Conservation (phyloP, 208 protist species). For the Acanthamoeba triangularis region DNA sequence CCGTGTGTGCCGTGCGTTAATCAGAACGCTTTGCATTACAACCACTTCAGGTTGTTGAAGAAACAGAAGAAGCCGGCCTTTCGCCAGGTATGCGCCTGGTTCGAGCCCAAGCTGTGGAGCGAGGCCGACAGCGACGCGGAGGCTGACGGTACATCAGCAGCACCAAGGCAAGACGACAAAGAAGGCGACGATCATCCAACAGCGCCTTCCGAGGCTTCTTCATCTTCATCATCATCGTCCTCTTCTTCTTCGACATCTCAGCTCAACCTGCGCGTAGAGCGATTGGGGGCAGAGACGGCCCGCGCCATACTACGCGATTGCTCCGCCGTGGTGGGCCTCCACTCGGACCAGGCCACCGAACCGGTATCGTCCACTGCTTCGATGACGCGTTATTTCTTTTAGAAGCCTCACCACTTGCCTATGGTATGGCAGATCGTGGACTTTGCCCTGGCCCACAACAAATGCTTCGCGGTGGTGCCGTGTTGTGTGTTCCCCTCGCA, state of each 20-base stretch:
- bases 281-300: not conserved
- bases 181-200: not conserved
- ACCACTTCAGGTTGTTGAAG: not conserved
- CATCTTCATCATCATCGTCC: not conserved
- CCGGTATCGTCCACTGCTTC: not conserved
- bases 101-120: conserved; percentile 13
- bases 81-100: conserved; percentile 5
- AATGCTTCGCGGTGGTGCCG: conserved; percentile 57
- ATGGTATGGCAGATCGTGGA: conserved; percentile 50
- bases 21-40: not conserved
- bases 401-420: too few species aligned
- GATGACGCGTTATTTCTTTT: not conserved
- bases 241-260: not conserved
- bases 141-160: not conserved
- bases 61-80: conserved; percentile 29
- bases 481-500: conserved; percentile 13
- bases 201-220: not conserved
- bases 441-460: conserved; percentile 35
- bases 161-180: not conserved
- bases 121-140: not conserved
- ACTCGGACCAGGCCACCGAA: conserved; percentile 63
- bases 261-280: not conserved
- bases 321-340: conserved; percentile 29
- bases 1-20: not conserved
- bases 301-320: not conserved